Base-by-base conservation (phyloP, 495 filamentous ascomycete genomes). In the Lineolata rhizophorae region DNA sequence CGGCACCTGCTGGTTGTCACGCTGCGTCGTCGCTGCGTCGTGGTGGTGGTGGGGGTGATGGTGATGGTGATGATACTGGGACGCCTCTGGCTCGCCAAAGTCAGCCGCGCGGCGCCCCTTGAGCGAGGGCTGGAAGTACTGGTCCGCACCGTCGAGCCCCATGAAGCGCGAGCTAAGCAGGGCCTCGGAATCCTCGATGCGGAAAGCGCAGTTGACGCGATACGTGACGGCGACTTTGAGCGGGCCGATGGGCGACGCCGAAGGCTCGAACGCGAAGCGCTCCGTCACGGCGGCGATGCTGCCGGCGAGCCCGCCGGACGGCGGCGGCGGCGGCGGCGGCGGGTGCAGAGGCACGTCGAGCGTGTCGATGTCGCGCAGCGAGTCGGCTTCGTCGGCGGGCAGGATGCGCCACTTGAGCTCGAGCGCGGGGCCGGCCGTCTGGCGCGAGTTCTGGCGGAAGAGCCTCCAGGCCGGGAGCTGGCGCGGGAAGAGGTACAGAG, bases 111-210 rank as follows among this genome's bases (percentile, higher is more conserved):
- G 9, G 10, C 9, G 28, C 28, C n/a, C n/a, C n/a, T n/a, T n/a
- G 12, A 85, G 51, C 2, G 78, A 81, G 5, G 79, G 80, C 30
- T 68, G 67, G 50, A 91, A 87, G 42, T 74, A 78, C 24, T 77
- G 71, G 45, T 93, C 81, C n/a, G n/a, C n/a, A n/a, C n/a, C n/a
- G 43, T 94, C 84, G 11, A 76, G 65, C 11, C 81, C 80, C 68
- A 93, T 84, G 46, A 87, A 82, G n/a, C 77, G 73, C n/a, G 83
- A 93, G 53, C 85, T 93, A 20, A 97, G 47, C 13, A 94, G 52
- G 3, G 83, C 72, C 53, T 97, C 87, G 0, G 80, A 72, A 45
- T 92, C 81, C 42, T 90, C 85, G 12, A 93, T 70, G 12, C 78
- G 69, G 55, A 97, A 94, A 41, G 76, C 80, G 53, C 76, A 90